Base-by-base conservation (phyloP, 352 stramenopile species). In the Pythium guiyangense region DNA sequence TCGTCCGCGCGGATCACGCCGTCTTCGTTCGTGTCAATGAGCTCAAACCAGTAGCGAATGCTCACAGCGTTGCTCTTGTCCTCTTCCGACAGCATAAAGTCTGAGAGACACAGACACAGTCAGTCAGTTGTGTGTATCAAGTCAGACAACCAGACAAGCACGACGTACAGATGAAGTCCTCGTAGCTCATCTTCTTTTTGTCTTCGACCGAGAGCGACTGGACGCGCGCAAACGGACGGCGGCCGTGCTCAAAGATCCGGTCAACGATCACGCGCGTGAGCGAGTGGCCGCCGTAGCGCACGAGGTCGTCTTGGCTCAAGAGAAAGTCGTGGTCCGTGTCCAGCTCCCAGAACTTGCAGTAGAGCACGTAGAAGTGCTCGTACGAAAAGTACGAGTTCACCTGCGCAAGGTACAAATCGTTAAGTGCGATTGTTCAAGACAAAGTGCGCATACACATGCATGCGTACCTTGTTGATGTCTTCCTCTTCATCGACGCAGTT, bases 331-430 rank as follows among this genome's bases (percentile, higher is more conserved):
- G 85, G 54, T 95, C 85, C 48, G 95, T 93, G 78, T 99, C 97
- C 22, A 99, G 86, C 66, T 99, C 97, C 96, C 97, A 99, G 63
- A 99, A 99, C 64, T 98, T 96, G 77, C 97, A 99, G 73, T 99
- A 99, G 37, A 99, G 69, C 52, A 99, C 96, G 73, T 99, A 99
- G 64, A 99, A 99, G 72, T 99, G 97, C 78, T 99, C 97, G 73
- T 99, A 99, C 25, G 84, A 98, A 73, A 99, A 99, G 76, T 96
- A 98, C 49, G 89, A 88, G 67, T 93, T 96, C 49, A 97, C 86
- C 84, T 94, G 49, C n/a, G n/a, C n/a, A n/a, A n/a, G n/a, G n/a
- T n/a, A n/a, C n/a, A n/a, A n/a, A n/a, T n/a, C n/a, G n/a, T n/a
- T n/a, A n/a, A n/a, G n/a, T n/a, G n/a, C n/a, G n/a, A n/a, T n/a